phyloP scores from a whole-genome alignment of 2,329 filamentous ascomycete genomes.

The Fusarium zealandicum region DNA sequence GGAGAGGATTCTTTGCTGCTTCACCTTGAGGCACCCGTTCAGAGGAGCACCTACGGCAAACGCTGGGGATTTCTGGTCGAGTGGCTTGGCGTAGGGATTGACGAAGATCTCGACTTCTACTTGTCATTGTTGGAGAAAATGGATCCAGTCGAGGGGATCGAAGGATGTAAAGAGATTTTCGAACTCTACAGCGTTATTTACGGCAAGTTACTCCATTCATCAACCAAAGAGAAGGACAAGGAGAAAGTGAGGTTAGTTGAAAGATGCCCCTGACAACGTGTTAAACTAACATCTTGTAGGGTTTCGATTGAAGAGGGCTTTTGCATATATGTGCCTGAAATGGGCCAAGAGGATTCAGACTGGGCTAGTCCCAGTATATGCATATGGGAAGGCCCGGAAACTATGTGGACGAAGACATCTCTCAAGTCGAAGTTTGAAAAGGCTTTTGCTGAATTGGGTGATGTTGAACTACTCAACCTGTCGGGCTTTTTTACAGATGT shows the following conservation, averaged over 20 bases:
- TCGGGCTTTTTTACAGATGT: background rate
- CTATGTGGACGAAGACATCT: background rate
- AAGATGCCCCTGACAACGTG: background rate
- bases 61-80: background rate
- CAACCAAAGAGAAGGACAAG: background rate
- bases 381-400: background rate
- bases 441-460: background rate
- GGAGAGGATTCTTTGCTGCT: background rate
- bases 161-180: background rate
- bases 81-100: background rate
- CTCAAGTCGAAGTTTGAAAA: background rate
- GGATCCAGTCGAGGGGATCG: background rate
- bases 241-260: background rate
- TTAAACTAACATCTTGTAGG: background rate
- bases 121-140: background rate
- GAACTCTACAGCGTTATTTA: background rate
- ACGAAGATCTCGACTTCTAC: background rate
- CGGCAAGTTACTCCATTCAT: background rate
- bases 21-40: background rate
- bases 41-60: background rate
- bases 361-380: background rate
- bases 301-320: rapidly evolving
- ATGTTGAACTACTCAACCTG: background rate
- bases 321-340: background rate
- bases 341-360: too few species aligned